These are phyloP conservation scores for Caloboletus firmus DNA, from an alignment of 1,284 basidiomycete genomes.

Conservation along the genomic window DNA sequence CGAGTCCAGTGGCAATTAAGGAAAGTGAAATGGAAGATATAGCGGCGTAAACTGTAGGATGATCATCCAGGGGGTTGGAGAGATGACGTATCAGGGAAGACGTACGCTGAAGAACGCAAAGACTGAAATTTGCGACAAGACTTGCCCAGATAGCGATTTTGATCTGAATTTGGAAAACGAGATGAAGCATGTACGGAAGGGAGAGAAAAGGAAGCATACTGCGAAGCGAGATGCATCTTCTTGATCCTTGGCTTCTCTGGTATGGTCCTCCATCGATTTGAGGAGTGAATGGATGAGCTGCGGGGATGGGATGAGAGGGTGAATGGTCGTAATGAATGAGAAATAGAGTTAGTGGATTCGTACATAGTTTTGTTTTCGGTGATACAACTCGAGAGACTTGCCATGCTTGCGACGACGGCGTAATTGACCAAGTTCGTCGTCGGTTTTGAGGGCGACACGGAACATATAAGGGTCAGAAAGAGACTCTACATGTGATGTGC, in stretches of 20 bases:
- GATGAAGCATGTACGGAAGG: slow-evolving; percentile 14
- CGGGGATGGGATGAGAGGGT: slow-evolving; percentile 1
- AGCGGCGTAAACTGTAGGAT: slow-evolving; percentile 76
- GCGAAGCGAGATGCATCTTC: slow-evolving; percentile 64
- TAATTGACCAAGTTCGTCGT: slow-evolving; percentile 59
- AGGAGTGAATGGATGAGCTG: slow-evolving; percentile 81
- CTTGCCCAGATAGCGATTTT: slow-evolving; percentile 88
- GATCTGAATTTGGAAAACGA: slow-evolving; percentile 50
- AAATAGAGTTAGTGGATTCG: slow-evolving; percentile 20
- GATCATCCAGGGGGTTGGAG: neutral
- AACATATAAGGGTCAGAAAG: slow-evolving; percentile 61
- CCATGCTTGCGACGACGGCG: slow-evolving; percentile 57
- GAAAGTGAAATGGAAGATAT: slow-evolving; percentile 84
- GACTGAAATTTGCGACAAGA: slow-evolving; percentile 70
- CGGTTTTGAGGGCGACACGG: slow-evolving; percentile 54
- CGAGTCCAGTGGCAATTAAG: slow-evolving; percentile 86
- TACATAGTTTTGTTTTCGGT: slow-evolving; percentile 82
- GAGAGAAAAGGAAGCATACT: slow-evolving; percentile 42
- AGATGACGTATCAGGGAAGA: neutral
- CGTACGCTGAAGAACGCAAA: slow-evolving; percentile 70
- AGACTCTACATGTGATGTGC: slow-evolving; percentile 19
- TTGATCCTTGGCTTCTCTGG: slow-evolving; percentile 66
- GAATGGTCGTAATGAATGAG: slow-evolving; percentile 3
- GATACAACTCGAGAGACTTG: slow-evolving; percentile 68
- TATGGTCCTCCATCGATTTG: slow-evolving; percentile 88